These are phyloP conservation scores for Aristolochia californica DNA, from an alignment of 164 flowering plant species.

Conservation along the genomic window DNA sequence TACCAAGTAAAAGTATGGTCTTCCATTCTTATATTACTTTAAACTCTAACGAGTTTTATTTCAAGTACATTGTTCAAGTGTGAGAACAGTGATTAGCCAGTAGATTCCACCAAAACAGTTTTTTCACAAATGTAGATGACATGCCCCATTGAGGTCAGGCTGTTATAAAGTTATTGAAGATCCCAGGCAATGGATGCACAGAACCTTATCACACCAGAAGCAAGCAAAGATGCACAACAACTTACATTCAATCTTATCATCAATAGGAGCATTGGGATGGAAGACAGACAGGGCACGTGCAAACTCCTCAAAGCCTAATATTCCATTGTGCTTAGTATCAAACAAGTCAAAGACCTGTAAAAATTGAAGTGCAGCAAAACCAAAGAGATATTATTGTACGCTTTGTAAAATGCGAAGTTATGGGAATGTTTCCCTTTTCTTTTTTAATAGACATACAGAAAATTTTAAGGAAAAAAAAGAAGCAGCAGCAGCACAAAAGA, in stretches of 20 bases:
- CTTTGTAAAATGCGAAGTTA: not conserved
- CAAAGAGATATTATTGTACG: not conserved
- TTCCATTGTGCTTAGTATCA: conserved; percentile 58
- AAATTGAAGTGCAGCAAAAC: not conserved
- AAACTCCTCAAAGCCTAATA: conserved; percentile 61
- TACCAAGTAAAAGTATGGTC: too few species aligned
- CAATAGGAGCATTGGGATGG: conserved; percentile 67
- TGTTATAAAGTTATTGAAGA: too few species aligned
- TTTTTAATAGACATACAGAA: too few species aligned
- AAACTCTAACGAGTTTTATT: too few species aligned
- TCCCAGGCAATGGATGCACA: too few species aligned
- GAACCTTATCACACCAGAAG: too few species aligned
- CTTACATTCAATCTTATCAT: conserved; percentile 62
- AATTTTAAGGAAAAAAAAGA: too few species aligned
- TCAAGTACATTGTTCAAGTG: too few species aligned
- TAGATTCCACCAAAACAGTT: not conserved
- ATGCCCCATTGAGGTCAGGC: too few species aligned
- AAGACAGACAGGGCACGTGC: conserved; percentile 58
- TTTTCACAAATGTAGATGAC: not conserved
- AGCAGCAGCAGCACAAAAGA: too few species aligned
- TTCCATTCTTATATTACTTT: too few species aligned
- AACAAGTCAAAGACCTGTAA: conserved; percentile 57
- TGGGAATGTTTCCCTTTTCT: too few species aligned
- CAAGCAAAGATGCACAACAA: not conserved
- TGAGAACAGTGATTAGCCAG: not conserved